Evolutionary conservation across 2,329 filamentous ascomycete species (phyloP), one percentile per base, ranked within the genome.

Genomic region (Emergomyces pasteurianus): DNA sequence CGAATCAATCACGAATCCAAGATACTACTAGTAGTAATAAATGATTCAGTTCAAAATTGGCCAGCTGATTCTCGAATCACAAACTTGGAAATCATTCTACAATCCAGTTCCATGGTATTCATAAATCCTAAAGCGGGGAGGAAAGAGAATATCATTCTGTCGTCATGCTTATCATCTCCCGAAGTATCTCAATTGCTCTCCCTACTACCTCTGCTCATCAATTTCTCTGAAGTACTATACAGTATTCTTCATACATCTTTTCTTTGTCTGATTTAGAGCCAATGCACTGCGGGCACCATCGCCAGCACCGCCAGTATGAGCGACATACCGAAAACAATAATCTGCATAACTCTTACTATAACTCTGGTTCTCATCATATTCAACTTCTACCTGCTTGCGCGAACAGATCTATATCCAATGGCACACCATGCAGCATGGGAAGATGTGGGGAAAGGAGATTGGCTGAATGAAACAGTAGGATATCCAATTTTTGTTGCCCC

Each of bases 391-490:
- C 52, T 55, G 14, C 63, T 65, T 43, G 61, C 60, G 14, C 61
- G 64, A 31, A 59, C 50, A 36, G 47, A 52, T 34, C 23, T 59
- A 26, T 40, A 59, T 59, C 47, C 40, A 46, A 59, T 53, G 47
- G 58, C 58, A 26, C 12, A 54, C 36, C 21, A 52, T 18, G 16
- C 26, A 16, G 9, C 47, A 16, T 21, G 47, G 36, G 36, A 43
- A 2, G 47, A 52, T 31, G 58, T 16, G 16, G 6, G 28, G 36
- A 31, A 34, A 34, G 40, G 34, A 10, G 23, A n/a, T 34, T 34
- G n/a, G 46, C 14, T 18, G 9, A 10, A 50, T 57, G 65, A 76
- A 50, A 73, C 73, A 52, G 60, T 56, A 42, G 53, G 36, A 16
- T 42, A n/a, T 36, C 38, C 53, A 53, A 31, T 53, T 55, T 2